A percentile compares a stretch with the other conserved stretches of the same genome.
These are phyloP conservation scores for Venturia pyrina DNA, from an alignment of 2,329 filamentous ascomycete genomes.

Conservation along the genomic window DNA sequence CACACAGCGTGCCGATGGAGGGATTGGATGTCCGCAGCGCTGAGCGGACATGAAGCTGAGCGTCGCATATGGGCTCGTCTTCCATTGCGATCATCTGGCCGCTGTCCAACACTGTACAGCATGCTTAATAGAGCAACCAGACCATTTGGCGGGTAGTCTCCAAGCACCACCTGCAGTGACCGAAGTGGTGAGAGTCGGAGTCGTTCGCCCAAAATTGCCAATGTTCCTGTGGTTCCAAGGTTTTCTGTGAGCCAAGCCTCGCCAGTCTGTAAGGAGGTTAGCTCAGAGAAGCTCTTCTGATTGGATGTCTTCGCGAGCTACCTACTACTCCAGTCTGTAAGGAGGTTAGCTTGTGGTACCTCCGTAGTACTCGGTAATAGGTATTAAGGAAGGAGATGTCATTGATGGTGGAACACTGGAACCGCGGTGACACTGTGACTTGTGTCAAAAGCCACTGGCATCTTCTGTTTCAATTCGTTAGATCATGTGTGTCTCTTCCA, in stretches of 20 bases:
- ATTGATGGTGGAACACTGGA: no score
- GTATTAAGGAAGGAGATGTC: no score
- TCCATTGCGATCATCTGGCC: background rate
- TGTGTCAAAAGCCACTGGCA: no score
- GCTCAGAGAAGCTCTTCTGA: background rate
- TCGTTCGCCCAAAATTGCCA: background rate
- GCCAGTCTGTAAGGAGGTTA: background rate
- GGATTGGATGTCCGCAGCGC: conserved; percentile 1
- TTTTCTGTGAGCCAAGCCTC: background rate
- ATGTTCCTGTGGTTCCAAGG: background rate
- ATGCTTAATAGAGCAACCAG: background rate
- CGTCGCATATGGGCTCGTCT: no score
- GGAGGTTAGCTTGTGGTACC: no score
- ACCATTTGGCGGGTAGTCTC: background rate
- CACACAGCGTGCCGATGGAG: background rate
- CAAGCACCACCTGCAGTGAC: background rate
- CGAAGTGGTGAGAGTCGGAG: background rate
- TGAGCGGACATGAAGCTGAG: background rate
- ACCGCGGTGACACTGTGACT: no score
- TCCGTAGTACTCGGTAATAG: no score
- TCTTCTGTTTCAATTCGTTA: background rate
- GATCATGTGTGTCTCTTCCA: no score
- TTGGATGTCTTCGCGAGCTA: background rate
- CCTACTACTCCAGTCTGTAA: no score
- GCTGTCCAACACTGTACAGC: no score